These are phyloP conservation scores for Ustilago nuda DNA, from an alignment of 1,284 basidiomycete species.

Conservation along the genomic window DNA sequence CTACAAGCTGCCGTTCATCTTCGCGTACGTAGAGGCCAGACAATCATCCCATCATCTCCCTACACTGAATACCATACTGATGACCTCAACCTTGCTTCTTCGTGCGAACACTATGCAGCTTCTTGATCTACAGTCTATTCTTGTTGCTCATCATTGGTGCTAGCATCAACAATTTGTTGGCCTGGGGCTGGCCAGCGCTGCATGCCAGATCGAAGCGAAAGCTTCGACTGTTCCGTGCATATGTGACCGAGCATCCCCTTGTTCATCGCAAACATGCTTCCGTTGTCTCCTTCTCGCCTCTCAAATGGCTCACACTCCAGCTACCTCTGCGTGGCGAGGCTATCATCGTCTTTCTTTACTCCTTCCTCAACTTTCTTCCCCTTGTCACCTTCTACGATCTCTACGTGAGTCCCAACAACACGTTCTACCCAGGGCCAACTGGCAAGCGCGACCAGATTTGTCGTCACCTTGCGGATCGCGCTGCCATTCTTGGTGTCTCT, in stretches of 20 bases:
- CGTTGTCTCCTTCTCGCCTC: conserved; percentile 25
- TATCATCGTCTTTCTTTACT: conserved; percentile 29
- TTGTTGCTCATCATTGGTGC: conserved; percentile 24
- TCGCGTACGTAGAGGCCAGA: conserved; percentile 14
- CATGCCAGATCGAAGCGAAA: conserved; percentile 12
- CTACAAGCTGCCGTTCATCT: conserved; percentile 31
- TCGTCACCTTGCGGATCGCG: conserved; percentile 59
- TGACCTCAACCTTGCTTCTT: background rate
- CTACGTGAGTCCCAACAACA: conserved; percentile 17
- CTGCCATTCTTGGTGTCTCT: conserved; percentile 58
- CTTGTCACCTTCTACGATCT: conserved; percentile 46
- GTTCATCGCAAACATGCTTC: conserved; percentile 20
- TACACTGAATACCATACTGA: background rate
- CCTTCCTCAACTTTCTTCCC: conserved; percentile 49
- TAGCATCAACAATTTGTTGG: conserved; percentile 9
- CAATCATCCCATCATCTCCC: background rate
- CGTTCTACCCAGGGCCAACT: conserved; percentile 26
- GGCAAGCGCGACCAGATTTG: conserved; percentile 34
- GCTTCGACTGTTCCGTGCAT: conserved; percentile 17
- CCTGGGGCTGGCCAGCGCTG: conserved; percentile 10
- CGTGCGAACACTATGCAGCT: conserved; percentile 9
- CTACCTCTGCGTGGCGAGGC: conserved; percentile 51
- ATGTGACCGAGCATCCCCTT: conserved; percentile 36
- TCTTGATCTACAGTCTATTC: conserved; percentile 33
- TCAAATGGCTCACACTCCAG: conserved; percentile 40